Evolutionary conservation across 177 flowering plant genomes (phyloP).

Genomic region (Vitis hybrid): DNA sequence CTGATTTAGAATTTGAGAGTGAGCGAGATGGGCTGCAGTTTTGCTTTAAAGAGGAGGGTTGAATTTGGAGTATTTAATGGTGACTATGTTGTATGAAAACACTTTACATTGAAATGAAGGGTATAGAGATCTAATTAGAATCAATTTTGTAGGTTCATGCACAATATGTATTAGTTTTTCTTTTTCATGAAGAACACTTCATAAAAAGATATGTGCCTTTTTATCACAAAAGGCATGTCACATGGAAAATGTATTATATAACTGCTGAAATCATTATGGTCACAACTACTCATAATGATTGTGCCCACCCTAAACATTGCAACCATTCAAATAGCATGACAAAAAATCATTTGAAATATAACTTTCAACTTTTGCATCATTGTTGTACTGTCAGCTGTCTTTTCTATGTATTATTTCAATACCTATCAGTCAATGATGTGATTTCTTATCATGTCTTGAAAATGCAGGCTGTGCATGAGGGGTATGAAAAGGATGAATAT

Average conservation of each 20-base stretch:
- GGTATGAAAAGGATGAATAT: conserved; percentile 23
- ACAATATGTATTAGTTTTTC: too few relatives aligned
- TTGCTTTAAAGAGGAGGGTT: too few relatives aligned
- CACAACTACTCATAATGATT: not conserved
- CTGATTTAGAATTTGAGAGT: too few relatives aligned
- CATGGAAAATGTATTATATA: too few relatives aligned
- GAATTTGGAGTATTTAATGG: too few relatives aligned
- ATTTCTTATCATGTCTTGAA: not conserved
- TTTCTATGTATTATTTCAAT: not conserved
- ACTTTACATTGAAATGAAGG: too few relatives aligned
- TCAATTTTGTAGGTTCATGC: too few relatives aligned
- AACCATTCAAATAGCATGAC: not conserved
- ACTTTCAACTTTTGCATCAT: not conserved
- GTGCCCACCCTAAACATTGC: not conserved
- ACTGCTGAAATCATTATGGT: not conserved
- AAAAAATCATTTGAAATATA: not conserved
- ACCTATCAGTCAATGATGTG: not conserved
- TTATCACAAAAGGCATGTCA: too few relatives aligned
- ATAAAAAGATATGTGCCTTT: not conserved
- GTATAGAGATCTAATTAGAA: too few relatives aligned
- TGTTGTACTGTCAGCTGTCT: not conserved
- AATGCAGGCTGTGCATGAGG: conserved; percentile 29
- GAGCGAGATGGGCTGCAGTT: too few relatives aligned
- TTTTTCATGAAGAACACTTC: too few relatives aligned
- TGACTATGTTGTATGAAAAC: too few relatives aligned